A percentile compares a stretch with the other conserved stretches of the same genome.
Evolutionary conservation across 345 rosid species (phyloP).

Genomic region (Gossypium turneri): DNA sequence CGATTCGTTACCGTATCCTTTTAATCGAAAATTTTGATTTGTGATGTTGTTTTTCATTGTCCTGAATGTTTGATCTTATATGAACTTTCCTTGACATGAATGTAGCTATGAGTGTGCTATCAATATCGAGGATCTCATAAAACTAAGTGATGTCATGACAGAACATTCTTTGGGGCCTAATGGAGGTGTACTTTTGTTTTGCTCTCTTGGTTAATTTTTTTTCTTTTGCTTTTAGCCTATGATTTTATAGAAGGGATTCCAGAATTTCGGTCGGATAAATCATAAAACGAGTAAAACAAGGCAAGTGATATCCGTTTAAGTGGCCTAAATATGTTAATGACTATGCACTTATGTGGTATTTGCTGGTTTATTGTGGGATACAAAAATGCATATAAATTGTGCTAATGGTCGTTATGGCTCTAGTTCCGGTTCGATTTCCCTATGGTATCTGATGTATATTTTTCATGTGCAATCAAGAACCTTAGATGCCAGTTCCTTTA

Average conservation of each 20-base stretch:
- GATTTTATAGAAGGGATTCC: background rate
- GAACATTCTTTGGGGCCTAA: conserved; percentile 88
- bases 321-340: background rate
- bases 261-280: background rate
- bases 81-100: conserved; percentile 39
- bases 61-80: background rate
- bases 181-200: conserved; percentile 54
- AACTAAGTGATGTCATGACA: conserved; percentile 71
- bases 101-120: conserved; percentile 77
- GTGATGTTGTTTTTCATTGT: background rate
- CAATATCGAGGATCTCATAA: conserved; percentile 79
- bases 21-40: background rate
- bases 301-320: background rate
- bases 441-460: conserved; percentile 11
- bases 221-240: background rate
- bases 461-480: background rate
- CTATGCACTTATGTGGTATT: background rate
- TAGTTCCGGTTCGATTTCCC: background rate
- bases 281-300: background rate
- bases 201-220: conserved; percentile 1
- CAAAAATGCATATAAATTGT: background rate
- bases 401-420: background rate
- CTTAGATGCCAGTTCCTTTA: too few species aligned
- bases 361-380: background rate
- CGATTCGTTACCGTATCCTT: conserved; percentile 81